phyloP scores from a whole-genome alignment of 305 asterid species.

The Plantago coronopus region DNA sequence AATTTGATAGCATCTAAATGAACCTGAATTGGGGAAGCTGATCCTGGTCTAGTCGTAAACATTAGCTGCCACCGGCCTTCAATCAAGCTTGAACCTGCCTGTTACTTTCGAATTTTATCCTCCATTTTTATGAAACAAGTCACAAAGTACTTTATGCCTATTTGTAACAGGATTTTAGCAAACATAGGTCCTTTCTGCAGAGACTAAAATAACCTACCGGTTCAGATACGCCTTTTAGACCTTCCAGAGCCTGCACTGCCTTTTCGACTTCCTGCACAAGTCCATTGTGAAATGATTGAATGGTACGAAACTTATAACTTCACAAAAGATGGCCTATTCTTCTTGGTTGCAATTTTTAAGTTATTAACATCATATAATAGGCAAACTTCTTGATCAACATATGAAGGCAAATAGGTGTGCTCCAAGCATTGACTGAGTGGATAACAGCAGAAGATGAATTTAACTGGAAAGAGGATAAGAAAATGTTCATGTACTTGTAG shows the following conservation, averaged over 20 bases:
- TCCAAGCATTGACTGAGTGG: no score
- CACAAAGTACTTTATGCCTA: neutral
- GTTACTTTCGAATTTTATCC: slow-evolving; percentile 21
- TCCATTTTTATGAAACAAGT: neutral
- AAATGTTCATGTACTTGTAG: slow-evolving; percentile 39
- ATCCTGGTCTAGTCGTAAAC: slow-evolving; percentile 94
- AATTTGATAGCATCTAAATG: no score
- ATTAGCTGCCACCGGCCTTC: slow-evolving; percentile 97
- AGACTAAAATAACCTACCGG: slow-evolving; percentile 48
- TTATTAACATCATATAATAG: no score
- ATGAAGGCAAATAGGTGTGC: no score
- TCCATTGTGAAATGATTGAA: neutral
- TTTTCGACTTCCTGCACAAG: slow-evolving; percentile 67
- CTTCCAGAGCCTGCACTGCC: slow-evolving; percentile 74
- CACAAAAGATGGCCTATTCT: no score
- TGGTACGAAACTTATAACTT: neutral
- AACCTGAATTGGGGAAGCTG: slow-evolving; percentile 95
- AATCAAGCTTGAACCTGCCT: slow-evolving; percentile 81
- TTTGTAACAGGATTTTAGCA: neutral
- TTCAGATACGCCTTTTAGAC: slow-evolving; percentile 53
- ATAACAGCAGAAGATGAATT: neutral
- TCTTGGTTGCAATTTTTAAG: no score
- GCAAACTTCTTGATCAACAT: no score
- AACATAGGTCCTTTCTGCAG: neutral
- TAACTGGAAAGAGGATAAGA: neutral